These are phyloP conservation scores for Plasmodium fragile DNA, from an alignment of 169 alveolate species.

Conservation along the genomic window DNA sequence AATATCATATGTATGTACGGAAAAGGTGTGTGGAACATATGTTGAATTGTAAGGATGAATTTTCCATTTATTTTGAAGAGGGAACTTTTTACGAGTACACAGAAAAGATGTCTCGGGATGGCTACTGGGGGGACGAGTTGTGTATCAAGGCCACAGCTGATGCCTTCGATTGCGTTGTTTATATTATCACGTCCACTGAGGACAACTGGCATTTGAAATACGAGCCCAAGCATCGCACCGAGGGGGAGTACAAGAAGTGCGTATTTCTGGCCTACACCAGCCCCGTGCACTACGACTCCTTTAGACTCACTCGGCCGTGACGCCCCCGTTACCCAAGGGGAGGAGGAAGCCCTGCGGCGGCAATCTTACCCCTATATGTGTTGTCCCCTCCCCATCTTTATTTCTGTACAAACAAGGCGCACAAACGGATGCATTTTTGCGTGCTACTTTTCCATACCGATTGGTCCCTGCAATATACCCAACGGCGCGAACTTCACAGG, in stretches of 20 bases:
- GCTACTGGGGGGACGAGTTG: slow-evolving; percentile 86
- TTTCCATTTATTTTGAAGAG: slow-evolving; percentile 76
- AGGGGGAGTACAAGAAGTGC: slow-evolving; percentile 46
- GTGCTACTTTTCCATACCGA: neutral
- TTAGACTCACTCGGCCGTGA: slow-evolving; percentile 71
- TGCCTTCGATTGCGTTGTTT: slow-evolving; percentile 79
- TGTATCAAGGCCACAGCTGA: slow-evolving; percentile 83
- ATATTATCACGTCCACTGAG: slow-evolving; percentile 81
- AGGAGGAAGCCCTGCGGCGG: neutral
- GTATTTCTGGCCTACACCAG: slow-evolving; percentile 81
- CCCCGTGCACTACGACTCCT: slow-evolving; percentile 81
- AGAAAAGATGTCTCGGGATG: slow-evolving; percentile 76
- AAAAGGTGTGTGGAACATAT: slow-evolving; percentile 76
- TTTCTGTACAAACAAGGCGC: neutral
- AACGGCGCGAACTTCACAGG: neutral
- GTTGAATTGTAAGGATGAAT: slow-evolving; percentile 68
- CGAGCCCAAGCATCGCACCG: slow-evolving; percentile 50
- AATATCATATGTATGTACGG: slow-evolving; percentile 78
- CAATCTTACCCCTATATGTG: neutral
- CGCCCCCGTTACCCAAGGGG: neutral
- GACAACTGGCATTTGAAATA: slow-evolving; percentile 80
- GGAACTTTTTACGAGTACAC: slow-evolving; percentile 41
- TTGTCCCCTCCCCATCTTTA: neutral
- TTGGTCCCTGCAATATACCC: neutral
- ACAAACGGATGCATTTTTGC: neutral